These are phyloP conservation scores for Hypoxylon sp. DNA, from an alignment of 2,329 filamentous ascomycete genomes.

Conservation along the genomic window DNA sequence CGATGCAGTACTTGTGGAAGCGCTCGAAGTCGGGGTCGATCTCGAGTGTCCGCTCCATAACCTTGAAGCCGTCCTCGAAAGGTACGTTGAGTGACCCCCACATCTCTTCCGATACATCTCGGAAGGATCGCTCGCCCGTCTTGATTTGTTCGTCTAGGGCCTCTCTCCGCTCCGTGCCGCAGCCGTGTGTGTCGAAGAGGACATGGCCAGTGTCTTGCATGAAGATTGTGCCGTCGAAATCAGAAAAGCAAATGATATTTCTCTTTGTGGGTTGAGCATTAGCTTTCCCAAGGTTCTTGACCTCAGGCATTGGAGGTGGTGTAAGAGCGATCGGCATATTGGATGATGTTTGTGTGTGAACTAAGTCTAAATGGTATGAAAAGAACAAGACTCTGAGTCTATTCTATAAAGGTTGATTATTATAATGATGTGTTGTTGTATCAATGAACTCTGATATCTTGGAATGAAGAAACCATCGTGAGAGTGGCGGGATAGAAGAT, in stretches of 20 bases:
- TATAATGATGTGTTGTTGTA: constrained; percentile 1
- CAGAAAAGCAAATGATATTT: constrained; percentile 73
- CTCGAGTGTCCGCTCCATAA: constrained; percentile 72
- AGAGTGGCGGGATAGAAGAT: constrained; percentile 15
- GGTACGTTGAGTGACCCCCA: constrained; percentile 76
- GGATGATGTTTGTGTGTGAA: constrained; percentile 23
- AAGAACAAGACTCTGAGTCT: constrained; percentile 19
- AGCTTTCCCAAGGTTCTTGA: constrained; percentile 49
- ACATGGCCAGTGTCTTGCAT: constrained; percentile 79
- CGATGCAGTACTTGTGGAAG: constrained; percentile 75
- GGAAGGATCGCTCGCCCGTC: constrained; percentile 73
- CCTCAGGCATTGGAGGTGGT: constrained; percentile 49
- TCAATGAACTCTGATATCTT: constrained; percentile 13
- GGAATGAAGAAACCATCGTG: constrained; percentile 16
- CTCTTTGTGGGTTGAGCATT: constrained; percentile 57
- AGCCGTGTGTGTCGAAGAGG: constrained; percentile 75
- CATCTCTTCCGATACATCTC: constrained; percentile 79
- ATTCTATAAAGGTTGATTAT: constrained; percentile 4
- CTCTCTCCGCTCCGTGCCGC: constrained; percentile 67
- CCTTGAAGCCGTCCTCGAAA: constrained; percentile 75
- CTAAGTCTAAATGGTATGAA: constrained; percentile 4
- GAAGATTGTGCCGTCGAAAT: constrained; percentile 80
- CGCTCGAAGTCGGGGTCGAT: constrained; percentile 73
- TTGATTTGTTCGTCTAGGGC: constrained; percentile 74
- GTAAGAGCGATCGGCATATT: constrained; percentile 58